These are phyloP conservation scores for Aspergillus transmontanensis DNA, from an alignment of 2,329 filamentous ascomycete species.

Conservation along the genomic window DNA sequence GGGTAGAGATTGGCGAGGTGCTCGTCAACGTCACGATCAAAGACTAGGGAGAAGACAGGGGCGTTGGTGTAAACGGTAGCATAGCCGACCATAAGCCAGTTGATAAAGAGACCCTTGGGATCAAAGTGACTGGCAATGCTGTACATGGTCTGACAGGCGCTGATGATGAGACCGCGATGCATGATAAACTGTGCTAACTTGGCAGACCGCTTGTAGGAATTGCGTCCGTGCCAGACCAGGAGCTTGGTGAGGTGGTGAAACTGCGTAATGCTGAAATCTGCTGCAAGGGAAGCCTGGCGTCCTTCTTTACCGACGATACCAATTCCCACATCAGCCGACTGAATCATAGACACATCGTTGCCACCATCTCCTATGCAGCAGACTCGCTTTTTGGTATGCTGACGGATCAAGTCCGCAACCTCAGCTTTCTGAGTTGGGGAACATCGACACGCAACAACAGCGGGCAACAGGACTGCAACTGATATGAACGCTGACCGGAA, in stretches of 20 bases:
- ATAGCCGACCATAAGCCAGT: conserved; percentile 96
- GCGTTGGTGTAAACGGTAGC: conserved; percentile 93
- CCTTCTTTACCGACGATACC: conserved; percentile 98
- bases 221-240: conserved; percentile 97
- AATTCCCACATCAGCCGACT: conserved; percentile 95
- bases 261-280: conserved; percentile 94
- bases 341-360: conserved; percentile 99
- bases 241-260: conserved; percentile 95
- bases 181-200: conserved; percentile 98
- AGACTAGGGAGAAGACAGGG: conserved; percentile 88
- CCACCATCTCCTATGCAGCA: conserved; percentile 98
- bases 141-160: conserved; percentile 95
- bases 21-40: conserved; percentile 95
- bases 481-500: conserved; percentile 86
- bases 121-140: conserved; percentile 91
- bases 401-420: conserved; percentile 84
- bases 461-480: conserved; percentile 81
- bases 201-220: conserved; percentile 93
- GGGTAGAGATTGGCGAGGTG: conserved; percentile 92
- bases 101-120: conserved; percentile 90
- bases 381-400: conserved; percentile 89
- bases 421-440: conserved; percentile 97
- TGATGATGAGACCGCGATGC: conserved; percentile 92
- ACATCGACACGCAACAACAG: conserved; percentile 94
- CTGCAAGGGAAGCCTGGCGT: conserved; percentile 88